These are phyloP conservation scores for Trichoderma afroharzianum DNA, from an alignment of 2,329 filamentous ascomycete genomes.

Conservation along the genomic window DNA sequence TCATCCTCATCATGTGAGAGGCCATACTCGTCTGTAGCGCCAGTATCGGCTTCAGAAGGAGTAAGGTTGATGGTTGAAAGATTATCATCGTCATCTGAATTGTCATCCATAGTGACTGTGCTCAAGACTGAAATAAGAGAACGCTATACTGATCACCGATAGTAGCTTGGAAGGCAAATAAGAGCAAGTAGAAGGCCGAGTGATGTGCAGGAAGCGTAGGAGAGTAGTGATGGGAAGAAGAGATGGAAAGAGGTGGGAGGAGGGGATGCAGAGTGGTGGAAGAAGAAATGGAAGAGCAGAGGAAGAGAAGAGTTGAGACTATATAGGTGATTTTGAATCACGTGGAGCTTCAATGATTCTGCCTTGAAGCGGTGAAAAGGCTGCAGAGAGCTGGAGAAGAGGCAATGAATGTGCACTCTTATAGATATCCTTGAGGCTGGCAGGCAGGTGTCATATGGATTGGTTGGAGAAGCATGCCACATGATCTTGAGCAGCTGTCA, in stretches of 20 bases:
- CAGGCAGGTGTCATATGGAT: neutral
- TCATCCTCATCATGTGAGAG: neutral
- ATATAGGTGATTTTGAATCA: neutral
- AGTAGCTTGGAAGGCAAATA: neutral
- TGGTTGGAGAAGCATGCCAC: neutral
- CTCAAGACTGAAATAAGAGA: neutral
- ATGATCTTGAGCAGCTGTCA: neutral
- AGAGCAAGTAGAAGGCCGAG: neutral
- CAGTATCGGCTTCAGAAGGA: neutral
- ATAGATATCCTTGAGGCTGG: neutral
- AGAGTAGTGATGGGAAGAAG: neutral
- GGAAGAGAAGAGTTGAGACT: neutral
- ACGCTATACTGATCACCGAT: neutral
- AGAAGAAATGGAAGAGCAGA: neutral
- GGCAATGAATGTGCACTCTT: neutral
- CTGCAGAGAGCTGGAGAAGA: neutral
- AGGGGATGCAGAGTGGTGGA: neutral
- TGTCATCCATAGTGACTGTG: conserved; percentile 1
- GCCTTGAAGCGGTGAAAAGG: neutral
- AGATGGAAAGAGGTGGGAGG: neutral
- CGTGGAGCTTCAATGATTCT: conserved; percentile 5
- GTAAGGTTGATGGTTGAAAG: conserved; percentile 10
- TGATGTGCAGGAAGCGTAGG: neutral
- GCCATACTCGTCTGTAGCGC: neutral
- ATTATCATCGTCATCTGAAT: neutral